phyloP scores from a whole-genome alignment of 129 eudicot species.

The Dittrichia graveolens region DNA sequence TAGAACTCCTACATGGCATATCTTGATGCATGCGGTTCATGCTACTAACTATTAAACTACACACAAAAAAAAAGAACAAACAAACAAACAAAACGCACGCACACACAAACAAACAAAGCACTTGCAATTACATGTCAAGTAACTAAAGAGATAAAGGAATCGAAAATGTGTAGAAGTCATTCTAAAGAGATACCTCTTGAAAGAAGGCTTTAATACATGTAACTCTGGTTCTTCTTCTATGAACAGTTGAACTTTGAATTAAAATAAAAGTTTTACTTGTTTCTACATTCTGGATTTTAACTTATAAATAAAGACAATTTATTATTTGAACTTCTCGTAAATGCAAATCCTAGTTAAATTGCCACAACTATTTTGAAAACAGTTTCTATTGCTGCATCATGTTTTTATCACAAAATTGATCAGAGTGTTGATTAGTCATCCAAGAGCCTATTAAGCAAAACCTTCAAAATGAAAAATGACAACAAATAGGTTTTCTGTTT shows the following conservation, averaged over 20 bases:
- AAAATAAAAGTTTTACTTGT: neutral
- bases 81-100: neutral
- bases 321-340: neutral
- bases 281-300: neutral
- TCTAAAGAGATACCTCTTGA: neutral
- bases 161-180: slow-evolving; percentile 14
- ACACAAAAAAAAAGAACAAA: neutral
- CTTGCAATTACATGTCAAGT: neutral
- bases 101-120: neutral
- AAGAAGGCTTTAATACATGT: neutral
- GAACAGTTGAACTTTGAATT: neutral
- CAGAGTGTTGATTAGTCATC: neutral
- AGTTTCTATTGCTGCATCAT: neutral
- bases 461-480: neutral
- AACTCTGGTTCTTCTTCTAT: neutral
- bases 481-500: neutral
- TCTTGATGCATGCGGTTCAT: neutral
- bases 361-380: neutral
- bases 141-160: neutral
- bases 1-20: slow-evolving; percentile 17
- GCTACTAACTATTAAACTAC: neutral
- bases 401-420: neutral
- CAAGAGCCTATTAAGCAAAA: neutral
- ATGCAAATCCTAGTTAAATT: neutral
- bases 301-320: neutral